Conservation (phyloP, 805 yeast genomes). For the Millerozyma miso region DNA sequence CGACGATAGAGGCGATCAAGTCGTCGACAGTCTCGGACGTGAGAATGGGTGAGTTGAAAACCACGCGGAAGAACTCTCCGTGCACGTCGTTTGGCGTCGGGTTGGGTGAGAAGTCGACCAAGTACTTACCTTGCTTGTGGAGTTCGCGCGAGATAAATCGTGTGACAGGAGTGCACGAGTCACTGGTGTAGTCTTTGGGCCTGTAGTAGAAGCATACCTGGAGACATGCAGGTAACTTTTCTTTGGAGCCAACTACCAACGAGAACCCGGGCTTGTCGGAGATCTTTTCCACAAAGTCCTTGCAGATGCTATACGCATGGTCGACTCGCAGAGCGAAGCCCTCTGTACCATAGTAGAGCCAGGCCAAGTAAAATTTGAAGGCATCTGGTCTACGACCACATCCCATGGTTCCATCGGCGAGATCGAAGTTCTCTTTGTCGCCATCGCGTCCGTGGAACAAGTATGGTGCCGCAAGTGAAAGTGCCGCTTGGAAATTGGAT, state of each 20-base stretch:
- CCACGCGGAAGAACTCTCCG: constrained; percentile 84
- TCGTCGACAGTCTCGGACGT: constrained; percentile 33
- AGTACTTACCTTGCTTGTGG: constrained; percentile 59
- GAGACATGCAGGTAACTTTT: constrained; percentile 65
- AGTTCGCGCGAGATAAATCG: constrained; percentile 57
- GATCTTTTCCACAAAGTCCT: constrained; percentile 53
- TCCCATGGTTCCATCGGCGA: constrained; percentile 90
- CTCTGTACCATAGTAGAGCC: constrained; percentile 71
- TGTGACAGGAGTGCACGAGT: constrained; percentile 51
- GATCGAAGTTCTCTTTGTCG: constrained; percentile 57
- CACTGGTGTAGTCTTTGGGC: constrained; percentile 31
- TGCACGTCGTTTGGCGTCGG: constrained; percentile 39
- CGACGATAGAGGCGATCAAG: constrained; percentile 28
- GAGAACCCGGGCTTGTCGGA: constrained; percentile 40
- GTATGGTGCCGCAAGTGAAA: constrained; percentile 77
- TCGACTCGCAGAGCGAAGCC: constrained; percentile 68
- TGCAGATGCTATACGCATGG: constrained; percentile 64
- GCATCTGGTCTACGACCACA: constrained; percentile 87
- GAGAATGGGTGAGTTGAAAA: constrained; percentile 66
- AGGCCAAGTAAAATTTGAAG: constrained; percentile 69
- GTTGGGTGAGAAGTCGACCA: constrained; percentile 77
- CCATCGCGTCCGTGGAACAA: constrained; percentile 60
- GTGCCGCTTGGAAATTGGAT: constrained; percentile 60
- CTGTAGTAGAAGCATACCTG: constrained; percentile 80
- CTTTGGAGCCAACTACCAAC: constrained; percentile 42